Percentiles rank a stretch among this genome's conserved stretches.
phyloP scores from a whole-genome alignment of 2,329 filamentous ascomycete species.

The Harringtonia aguacate region DNA sequence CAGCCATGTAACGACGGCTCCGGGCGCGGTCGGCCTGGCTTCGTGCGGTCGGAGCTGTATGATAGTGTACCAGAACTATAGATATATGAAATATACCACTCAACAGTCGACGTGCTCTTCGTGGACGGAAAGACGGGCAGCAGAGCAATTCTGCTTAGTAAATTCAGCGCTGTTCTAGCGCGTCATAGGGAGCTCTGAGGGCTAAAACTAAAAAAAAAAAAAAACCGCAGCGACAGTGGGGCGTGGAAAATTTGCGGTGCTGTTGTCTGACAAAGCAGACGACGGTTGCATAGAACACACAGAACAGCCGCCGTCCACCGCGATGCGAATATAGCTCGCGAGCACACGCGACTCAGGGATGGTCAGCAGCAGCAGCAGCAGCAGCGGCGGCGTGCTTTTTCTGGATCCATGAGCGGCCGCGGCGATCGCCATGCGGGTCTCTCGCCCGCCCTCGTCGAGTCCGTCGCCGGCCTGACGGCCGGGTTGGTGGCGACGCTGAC shows the following conservation, averaged over 20 bases:
- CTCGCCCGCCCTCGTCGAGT: conserved; percentile 74
- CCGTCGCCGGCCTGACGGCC: conserved; percentile 79
- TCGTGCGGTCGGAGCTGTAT: conserved; percentile 6
- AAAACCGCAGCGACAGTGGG: neutral
- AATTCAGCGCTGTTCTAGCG: neutral
- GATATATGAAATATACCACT: conserved; percentile 10
- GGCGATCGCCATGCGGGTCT: conserved; percentile 43
- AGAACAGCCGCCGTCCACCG: too few species aligned
- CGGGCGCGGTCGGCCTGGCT: neutral
- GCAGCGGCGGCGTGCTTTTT: neutral
- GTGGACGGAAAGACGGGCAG: too few species aligned
- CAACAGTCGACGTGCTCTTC: too few species aligned
- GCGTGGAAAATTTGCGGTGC: neutral
- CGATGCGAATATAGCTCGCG: too few species aligned
- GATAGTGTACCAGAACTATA: conserved; percentile 4
- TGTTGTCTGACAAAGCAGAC: too few species aligned
- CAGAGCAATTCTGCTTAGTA: neutral
- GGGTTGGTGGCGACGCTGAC: conserved; percentile 77
- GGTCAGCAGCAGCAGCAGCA: neutral
- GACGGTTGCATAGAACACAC: too few species aligned
- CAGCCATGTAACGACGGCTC: neutral
- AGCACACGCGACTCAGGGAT: too few species aligned
- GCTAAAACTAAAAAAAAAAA: too few species aligned
- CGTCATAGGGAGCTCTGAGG: too few species aligned
- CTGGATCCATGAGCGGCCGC: neutral